Evolutionary conservation across 208 protist genomes (phyloP), one percentile per base, ranked within the genome.

Genomic region (Tritrichomonas musculus): DNA sequence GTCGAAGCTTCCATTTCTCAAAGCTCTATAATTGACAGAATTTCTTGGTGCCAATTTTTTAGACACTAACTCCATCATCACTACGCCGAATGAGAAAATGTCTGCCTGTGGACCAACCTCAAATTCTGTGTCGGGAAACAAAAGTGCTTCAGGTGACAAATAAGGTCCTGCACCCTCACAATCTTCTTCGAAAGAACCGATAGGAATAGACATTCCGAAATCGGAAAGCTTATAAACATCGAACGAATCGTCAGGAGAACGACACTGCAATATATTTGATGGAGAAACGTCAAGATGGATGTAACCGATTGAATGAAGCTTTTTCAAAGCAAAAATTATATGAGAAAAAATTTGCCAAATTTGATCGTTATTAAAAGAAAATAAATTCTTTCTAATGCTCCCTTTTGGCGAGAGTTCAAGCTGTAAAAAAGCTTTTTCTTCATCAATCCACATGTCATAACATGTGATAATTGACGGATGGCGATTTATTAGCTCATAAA

Each of bases 281-380:
- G 69, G 69, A 14, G 69, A 75, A 44, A 75, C 69, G 33, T 75
- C 69, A 5, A 75, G 69, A 44, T 75, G 69, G 33, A 75, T 75
- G 44, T 75, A 75, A 25, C 69, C 69, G 33, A 44, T 75, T 1
- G 69, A 75, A 44, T 75, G 69, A 27, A 75, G 33, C 8, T 44
- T 44, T 5, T 27, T 44, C 17, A 75, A 17, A 44, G 69, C 69
- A 44, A 36, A 13, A 44, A 36, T 44, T 4, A 75, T 75, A 41
- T 75, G 69, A 36, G 69, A 27, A 36, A 75, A 44, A 75, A 75
- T 75, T 75, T 75, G 69, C 69, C 69, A 75, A n/a, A 75, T 75
- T 75, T 75, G 69, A 44, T 75, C 41, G 3, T 13, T 41, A 36
- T 13, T 36, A 44, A 75, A 75, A 44, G 33, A 27, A 44, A 44